These are phyloP conservation scores for Lecanicillium sp. DNA, from an alignment of 2,329 filamentous ascomycete genomes.

Conservation along the genomic window DNA sequence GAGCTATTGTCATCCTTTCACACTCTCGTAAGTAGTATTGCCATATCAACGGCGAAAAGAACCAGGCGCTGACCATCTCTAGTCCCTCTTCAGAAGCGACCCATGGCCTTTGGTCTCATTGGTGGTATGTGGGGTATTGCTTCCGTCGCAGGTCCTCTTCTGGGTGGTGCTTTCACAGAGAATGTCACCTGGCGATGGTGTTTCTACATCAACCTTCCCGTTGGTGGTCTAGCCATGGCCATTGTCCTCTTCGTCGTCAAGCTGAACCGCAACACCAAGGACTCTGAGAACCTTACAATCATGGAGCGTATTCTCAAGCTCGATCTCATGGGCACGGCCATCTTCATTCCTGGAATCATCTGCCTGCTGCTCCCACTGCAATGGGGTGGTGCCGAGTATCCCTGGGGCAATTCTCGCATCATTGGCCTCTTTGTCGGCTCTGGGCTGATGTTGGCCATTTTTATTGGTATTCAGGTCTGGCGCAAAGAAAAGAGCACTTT, in stretches of 20 bases:
- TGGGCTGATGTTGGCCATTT: slow-evolving; percentile 35
- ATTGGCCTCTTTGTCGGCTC: slow-evolving; percentile 44
- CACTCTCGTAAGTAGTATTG: slow-evolving; percentile 24
- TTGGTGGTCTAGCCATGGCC: slow-evolving; percentile 36
- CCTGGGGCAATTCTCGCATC: slow-evolving; percentile 40
- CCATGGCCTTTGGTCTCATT: slow-evolving; percentile 44
- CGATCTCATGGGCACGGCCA: slow-evolving; percentile 39
- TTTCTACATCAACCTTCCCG: slow-evolving; percentile 39
- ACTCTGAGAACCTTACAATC: slow-evolving; percentile 23
- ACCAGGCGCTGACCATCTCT: neutral
- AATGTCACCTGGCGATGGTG: slow-evolving; percentile 45
- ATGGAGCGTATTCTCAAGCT: slow-evolving; percentile 32
- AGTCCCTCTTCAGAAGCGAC: slow-evolving; percentile 46
- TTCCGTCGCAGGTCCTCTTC: slow-evolving; percentile 39
- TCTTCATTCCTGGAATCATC: slow-evolving; percentile 43
- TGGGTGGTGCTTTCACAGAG: slow-evolving; percentile 42
- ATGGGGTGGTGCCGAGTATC: slow-evolving; percentile 44
- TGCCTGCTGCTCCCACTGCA: slow-evolving; percentile 47
- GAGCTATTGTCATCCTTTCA: slow-evolving; percentile 38
- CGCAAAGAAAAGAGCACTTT: slow-evolving; percentile 34
- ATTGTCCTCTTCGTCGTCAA: slow-evolving; percentile 40
- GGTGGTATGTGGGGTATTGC: slow-evolving; percentile 50
- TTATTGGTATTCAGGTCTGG: slow-evolving; percentile 37
- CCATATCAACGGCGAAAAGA: neutral
- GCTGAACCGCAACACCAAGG: slow-evolving; percentile 26